phyloP scores from a whole-genome alignment of 176 grass and related monocot genomes.

The Triticum monococcum region DNA sequence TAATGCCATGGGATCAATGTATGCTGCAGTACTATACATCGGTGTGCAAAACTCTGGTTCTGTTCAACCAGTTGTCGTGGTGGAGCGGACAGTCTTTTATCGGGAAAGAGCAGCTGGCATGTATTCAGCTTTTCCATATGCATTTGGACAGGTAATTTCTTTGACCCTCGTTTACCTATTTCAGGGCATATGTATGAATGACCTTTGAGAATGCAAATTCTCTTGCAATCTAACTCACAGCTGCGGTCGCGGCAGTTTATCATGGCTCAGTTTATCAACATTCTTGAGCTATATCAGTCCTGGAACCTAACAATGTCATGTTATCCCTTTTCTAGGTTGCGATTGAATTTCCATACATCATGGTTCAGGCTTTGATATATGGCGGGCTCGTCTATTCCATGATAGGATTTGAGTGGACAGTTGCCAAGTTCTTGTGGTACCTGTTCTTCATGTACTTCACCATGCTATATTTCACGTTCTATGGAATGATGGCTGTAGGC shows the following conservation, averaged over 20 bases:
- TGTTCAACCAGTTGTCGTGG: slow-evolving; percentile 80
- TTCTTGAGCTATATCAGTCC: slow-evolving; percentile 9
- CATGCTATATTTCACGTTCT: slow-evolving; percentile 81
- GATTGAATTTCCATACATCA: slow-evolving; percentile 71
- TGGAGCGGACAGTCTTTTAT: slow-evolving; percentile 86
- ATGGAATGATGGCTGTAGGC: slow-evolving; percentile 88
- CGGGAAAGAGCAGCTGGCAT: slow-evolving; percentile 88
- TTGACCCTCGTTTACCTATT: neutral
- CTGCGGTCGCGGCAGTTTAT: neutral
- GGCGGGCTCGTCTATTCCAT: slow-evolving; percentile 64
- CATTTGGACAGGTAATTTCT: slow-evolving; percentile 77
- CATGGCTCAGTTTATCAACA: neutral
- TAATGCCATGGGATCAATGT: slow-evolving; percentile 89
- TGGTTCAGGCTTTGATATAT: slow-evolving; percentile 68
- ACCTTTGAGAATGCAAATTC: neutral
- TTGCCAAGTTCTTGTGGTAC: slow-evolving; percentile 84
- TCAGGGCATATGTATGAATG: neutral
- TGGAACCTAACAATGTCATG: slow-evolving; percentile 15
- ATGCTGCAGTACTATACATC: slow-evolving; percentile 77
- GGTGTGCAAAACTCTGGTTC: slow-evolving; percentile 69
- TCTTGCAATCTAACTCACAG: slow-evolving; percentile 2
- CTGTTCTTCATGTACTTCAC: slow-evolving; percentile 98
- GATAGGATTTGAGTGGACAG: slow-evolving; percentile 85
- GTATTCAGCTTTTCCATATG: slow-evolving; percentile 96
- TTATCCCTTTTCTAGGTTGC: slow-evolving; percentile 48